Conservation (phyloP, 2,329 filamentous ascomycete species). For the Plenodomus biglobosus region DNA sequence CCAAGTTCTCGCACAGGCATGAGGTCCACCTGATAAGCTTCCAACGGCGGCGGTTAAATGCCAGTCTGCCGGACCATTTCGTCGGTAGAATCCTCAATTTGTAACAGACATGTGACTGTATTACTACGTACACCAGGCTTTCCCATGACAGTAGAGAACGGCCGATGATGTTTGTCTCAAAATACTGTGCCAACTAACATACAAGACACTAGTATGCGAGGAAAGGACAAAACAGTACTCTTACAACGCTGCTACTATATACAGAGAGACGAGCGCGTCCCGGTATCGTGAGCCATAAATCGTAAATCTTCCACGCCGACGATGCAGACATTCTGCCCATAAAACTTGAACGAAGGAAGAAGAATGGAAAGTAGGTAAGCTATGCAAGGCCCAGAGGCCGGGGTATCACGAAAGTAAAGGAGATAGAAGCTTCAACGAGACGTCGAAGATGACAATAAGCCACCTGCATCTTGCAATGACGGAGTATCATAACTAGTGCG, state of each 20-base stretch:
- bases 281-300: conserved; percentile 13
- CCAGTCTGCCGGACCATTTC: neutral
- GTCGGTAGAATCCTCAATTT: neutral
- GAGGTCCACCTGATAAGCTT: neutral
- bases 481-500: conserved; percentile 27
- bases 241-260: neutral
- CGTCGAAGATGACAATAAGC: conserved; percentile 29
- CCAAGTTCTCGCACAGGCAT: neutral
- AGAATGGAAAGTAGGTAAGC: conserved; percentile 16
- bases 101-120: neutral
- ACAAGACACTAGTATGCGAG: neutral
- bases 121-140: too few relatives aligned
- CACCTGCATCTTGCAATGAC: conserved; percentile 37
- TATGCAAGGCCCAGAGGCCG: conserved; percentile 25
- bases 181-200: too few relatives aligned
- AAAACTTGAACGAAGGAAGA: conserved; percentile 6
- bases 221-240: neutral
- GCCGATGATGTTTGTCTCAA: too few relatives aligned
- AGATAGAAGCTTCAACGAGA: conserved; percentile 13
- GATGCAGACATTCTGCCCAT: conserved; percentile 24
- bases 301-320: conserved; percentile 18
- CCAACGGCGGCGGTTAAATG: neutral
- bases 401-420: conserved; percentile 38
- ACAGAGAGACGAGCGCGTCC: neutral
- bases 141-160: too few relatives aligned